Percentiles rank a stretch among this genome's conserved stretches.
phyloP scores from a whole-genome alignment of 768 basidiomycete species.

The Coprinopsis cinerea region DNA sequence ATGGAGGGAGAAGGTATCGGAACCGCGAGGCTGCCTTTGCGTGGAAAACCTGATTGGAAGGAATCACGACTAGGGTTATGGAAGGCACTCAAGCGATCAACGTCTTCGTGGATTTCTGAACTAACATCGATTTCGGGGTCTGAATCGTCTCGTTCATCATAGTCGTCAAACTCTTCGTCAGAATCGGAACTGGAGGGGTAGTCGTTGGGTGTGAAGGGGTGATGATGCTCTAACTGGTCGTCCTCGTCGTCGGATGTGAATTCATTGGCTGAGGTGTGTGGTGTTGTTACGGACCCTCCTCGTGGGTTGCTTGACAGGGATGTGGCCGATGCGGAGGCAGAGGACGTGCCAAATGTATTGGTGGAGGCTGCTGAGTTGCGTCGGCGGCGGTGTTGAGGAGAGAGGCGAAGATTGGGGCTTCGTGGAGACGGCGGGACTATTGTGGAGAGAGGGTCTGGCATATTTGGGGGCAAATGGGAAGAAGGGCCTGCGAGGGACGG shows the following conservation, averaged over 20 bases:
- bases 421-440: conserved; percentile 1
- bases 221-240: conserved; percentile 26
- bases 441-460: not conserved
- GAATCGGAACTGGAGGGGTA: conserved; percentile 19
- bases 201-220: conserved; percentile 27
- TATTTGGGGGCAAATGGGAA: conserved; percentile 18
- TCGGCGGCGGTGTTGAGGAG: conserved; percentile 8
- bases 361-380: conserved; percentile 39
- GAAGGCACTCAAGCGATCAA: conserved; percentile 19
- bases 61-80: conserved; percentile 17
- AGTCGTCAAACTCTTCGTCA: conserved; percentile 42
- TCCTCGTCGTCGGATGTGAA: conserved; percentile 32
- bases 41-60: conserved; percentile 15
- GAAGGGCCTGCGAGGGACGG: conserved; percentile 37
- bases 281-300: conserved; percentile 26
- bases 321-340: conserved; percentile 39
- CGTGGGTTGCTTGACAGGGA: conserved; percentile 28
- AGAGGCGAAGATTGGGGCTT: not conserved
- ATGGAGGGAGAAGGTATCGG: conserved; percentile 39
- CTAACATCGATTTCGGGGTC: conserved; percentile 33
- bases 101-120: conserved; percentile 30
- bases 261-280: conserved; percentile 29
- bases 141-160: conserved; percentile 28
- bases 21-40: conserved; percentile 59
- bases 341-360: conserved; percentile 44